These are phyloP conservation scores for Novymonas esmeraldas DNA, from an alignment of 208 protist species.

Conservation along the genomic window DNA sequence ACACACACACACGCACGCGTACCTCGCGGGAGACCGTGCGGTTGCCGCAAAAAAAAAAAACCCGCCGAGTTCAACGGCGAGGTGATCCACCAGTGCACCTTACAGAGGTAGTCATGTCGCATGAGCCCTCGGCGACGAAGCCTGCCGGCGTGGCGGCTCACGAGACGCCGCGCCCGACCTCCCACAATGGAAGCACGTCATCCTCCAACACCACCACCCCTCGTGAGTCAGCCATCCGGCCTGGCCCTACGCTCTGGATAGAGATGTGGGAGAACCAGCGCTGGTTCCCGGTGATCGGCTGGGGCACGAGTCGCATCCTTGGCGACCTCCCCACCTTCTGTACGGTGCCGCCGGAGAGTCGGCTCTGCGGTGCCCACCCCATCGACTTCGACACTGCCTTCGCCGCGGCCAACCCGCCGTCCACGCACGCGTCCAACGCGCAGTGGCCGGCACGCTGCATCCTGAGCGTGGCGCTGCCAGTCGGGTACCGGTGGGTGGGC, in stretches of 20 bases:
- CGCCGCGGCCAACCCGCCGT: conserved; percentile 6
- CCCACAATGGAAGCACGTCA: conserved; percentile 51
- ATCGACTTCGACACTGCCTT: conserved; percentile 26
- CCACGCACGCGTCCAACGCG: conserved; percentile 4
- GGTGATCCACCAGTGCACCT: neutral
- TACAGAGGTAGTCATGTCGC: neutral
- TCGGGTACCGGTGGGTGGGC: conserved; percentile 49
- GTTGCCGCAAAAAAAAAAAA: too few relatives aligned
- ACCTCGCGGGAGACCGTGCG: too few relatives aligned
- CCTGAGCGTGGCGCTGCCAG: conserved; percentile 32
- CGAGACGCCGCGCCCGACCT: conserved; percentile 1
- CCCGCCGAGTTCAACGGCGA: too few relatives aligned
- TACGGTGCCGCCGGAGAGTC: conserved; percentile 16
- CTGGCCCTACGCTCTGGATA: conserved; percentile 43
- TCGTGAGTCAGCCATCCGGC: conserved; percentile 14
- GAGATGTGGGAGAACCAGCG: conserved; percentile 62
- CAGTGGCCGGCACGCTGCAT: conserved; percentile 14
- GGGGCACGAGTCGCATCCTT: conserved; percentile 50
- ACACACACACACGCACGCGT: neutral
- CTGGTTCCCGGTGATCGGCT: conserved; percentile 72
- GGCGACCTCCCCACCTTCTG: conserved; percentile 55
- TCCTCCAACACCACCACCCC: conserved; percentile 37
- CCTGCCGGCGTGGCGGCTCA: neutral
- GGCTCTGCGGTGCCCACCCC: conserved; percentile 24
- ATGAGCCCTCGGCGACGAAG: neutral